Base-by-base conservation (phyloP, 306 rosid species). In the Ziziphus jujuba region DNA sequence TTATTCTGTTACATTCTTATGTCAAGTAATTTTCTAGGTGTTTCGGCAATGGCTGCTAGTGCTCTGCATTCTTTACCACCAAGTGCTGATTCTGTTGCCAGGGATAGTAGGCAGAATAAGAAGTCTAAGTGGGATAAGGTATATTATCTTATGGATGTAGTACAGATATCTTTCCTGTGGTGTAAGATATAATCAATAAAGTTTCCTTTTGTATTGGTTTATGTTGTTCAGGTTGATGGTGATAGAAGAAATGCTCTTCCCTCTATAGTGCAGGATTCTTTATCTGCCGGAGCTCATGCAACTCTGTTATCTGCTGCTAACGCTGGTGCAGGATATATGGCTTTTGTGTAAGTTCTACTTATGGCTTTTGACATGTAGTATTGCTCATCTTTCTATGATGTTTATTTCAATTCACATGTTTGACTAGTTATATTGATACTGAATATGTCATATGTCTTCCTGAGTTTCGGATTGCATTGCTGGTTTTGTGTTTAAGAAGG, bases 311-410 rank as follows among this genome's bases (percentile, higher is more conserved):
- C 97, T 68, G 89, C 95, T 75, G 70, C 89, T 54, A 90, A 77
- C 75, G 87, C 85, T 38, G 92, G 96, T 45, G 80, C 88, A 23
- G 97, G 99, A 61, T 90, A 90, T 87, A 75, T 82, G 88, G 87
- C 80, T 71, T 88, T 87, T 84, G 96, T 86, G 98, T 90, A 83
- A 73, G 96, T 81, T 36, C 34, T 68, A 17, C 63, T 22, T 63
- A 36, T 63, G 16, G 35, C 53, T 49, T 49, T 17, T 38, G 45
- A 65, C 33, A 77, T 17, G 44, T 56, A 40, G 31, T 59, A 6
- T 57, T 65, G n/a, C 75, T 43, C 36, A 56, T 23, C 53, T 25
- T 68, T 38, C 17, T 19, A 51, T 15, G 50, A 23, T 74, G 50
- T 23, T 54, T 57, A 14, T 50, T 50, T 14, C 55, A 50, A 4